Evolutionary conservation across 164 flowering plant genomes (phyloP).

Genomic region (Amborella trichopoda): DNA sequence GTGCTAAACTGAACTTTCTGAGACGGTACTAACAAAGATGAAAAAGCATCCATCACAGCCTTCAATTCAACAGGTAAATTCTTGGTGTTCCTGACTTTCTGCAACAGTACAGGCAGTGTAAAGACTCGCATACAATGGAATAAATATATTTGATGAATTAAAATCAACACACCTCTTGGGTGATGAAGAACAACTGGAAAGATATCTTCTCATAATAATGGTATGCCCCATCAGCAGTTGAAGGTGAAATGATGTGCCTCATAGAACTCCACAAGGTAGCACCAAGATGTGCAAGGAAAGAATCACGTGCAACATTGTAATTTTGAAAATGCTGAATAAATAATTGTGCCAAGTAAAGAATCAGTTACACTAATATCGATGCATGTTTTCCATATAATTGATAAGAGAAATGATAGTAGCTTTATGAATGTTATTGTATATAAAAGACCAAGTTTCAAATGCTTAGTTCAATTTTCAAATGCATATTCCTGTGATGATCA

Average conservation of each 20-base stretch:
- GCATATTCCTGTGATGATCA: no score
- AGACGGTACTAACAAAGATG: constrained; percentile 68
- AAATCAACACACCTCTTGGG: constrained; percentile 60
- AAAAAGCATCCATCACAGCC: constrained; percentile 67
- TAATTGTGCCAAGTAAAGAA: no score
- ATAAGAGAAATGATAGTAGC: no score
- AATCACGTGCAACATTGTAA: constrained; percentile 93
- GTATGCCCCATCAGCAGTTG: constrained; percentile 79
- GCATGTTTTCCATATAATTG: no score
- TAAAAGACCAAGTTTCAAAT: no score
- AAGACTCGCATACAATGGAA: background rate
- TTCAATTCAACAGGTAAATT: constrained; percentile 74
- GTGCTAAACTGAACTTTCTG: constrained; percentile 57
- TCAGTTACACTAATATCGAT: no score
- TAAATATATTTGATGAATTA: background rate
- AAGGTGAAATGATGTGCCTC: constrained; percentile 90
- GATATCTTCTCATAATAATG: constrained; percentile 86
- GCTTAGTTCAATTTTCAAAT: no score
- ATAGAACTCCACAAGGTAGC: constrained; percentile 88
- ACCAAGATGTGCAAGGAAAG: constrained; percentile 92
- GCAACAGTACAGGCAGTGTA: constrained; percentile 16
- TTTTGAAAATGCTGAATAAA: constrained; percentile 76
- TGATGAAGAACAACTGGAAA: constrained; percentile 79
- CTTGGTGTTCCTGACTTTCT: constrained; percentile 53
- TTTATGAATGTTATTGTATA: no score